These are phyloP conservation scores for Tetrahymena malaccensis DNA, from an alignment of 73 alveolate genomes.

Conservation along the genomic window DNA sequence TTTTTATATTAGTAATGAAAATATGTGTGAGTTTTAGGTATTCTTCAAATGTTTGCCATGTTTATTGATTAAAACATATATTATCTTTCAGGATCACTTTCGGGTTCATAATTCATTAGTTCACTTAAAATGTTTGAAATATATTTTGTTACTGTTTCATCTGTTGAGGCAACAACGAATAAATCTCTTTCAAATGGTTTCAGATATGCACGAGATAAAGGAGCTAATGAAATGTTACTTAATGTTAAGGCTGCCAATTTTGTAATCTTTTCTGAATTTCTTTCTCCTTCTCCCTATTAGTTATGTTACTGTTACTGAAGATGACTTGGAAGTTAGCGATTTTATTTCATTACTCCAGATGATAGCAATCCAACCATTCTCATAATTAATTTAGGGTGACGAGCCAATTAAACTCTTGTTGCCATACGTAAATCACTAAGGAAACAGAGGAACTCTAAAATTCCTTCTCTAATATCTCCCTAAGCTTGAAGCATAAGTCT, in stretches of 20 bases:
- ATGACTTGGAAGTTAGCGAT: neutral
- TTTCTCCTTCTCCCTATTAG: neutral
- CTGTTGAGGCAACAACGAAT: slow-evolving; percentile 36
- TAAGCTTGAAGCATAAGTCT: slow-evolving; percentile 5
- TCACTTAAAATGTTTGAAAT: slow-evolving; percentile 31
- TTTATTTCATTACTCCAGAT: slow-evolving; percentile 8
- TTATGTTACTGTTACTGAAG: neutral
- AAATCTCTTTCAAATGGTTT: slow-evolving; percentile 27
- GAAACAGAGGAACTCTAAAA: slow-evolving; percentile 27
- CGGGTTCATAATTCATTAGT: neutral
- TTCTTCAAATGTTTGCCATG: neutral
- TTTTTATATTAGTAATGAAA: neutral
- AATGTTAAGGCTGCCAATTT: slow-evolving; percentile 38
- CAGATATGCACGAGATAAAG: slow-evolving; percentile 19
- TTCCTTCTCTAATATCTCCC: slow-evolving; percentile 31
- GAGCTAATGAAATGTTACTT: slow-evolving; percentile 25
- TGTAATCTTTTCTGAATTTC: slow-evolving; percentile 21
- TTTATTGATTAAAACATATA: neutral
- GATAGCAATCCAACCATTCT: slow-evolving; percentile 17
- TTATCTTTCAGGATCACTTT: neutral
- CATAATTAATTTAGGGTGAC: slow-evolving; percentile 29
- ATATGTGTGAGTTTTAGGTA: neutral
- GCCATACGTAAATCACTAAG: slow-evolving; percentile 39
- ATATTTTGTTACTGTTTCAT: slow-evolving; percentile 35
- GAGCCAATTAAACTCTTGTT: slow-evolving; percentile 22